Evolutionary conservation across 2,329 filamentous ascomycete species (phyloP).

Genomic region (Periconia sp.): DNA sequence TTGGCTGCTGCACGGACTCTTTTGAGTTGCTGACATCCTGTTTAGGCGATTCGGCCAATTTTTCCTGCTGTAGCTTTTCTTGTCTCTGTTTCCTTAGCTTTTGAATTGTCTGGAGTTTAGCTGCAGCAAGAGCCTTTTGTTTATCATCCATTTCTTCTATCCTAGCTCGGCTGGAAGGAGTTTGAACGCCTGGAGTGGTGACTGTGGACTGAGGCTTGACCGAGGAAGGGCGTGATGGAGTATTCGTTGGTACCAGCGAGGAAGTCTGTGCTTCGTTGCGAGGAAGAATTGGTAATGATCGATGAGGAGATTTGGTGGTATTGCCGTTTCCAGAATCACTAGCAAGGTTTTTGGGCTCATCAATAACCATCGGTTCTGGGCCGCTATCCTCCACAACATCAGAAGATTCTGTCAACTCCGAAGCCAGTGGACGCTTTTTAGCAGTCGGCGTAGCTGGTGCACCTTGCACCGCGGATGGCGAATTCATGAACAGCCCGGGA

Average conservation of each 20-base stretch:
- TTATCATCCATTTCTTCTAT: slow-evolving; percentile 50
- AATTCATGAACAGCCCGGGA: slow-evolving; percentile 56
- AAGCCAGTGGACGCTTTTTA: slow-evolving; percentile 65
- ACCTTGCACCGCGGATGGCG: slow-evolving; percentile 13
- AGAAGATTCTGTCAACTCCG: slow-evolving; percentile 67
- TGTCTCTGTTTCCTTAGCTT: slow-evolving; percentile 20
- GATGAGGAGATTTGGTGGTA: slow-evolving; percentile 27
- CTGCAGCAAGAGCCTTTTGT: slow-evolving; percentile 52
- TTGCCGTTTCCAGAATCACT: slow-evolving; percentile 66
- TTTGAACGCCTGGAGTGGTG: slow-evolving; percentile 39
- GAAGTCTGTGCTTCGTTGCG: slow-evolving; percentile 4
- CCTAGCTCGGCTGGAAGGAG: slow-evolving; percentile 39
- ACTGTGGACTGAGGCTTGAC: slow-evolving; percentile 26
- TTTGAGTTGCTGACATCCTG: not conserved
- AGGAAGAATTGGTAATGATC: not conserved
- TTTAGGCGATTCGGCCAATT: slow-evolving; percentile 13
- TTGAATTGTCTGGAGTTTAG: slow-evolving; percentile 23
- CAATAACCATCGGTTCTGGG: slow-evolving; percentile 69
- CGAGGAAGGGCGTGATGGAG: slow-evolving; percentile 28
- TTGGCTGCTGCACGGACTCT: not conserved
- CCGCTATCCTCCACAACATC: slow-evolving; percentile 25
- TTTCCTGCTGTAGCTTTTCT: slow-evolving; percentile 18
- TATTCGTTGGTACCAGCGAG: not conserved
- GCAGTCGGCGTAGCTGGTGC: slow-evolving; percentile 3
- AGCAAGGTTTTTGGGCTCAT: slow-evolving; percentile 55